These are phyloP conservation scores for Aaosphaeria pasadenensis DNA, from an alignment of 2,329 filamentous ascomycete genomes.

Conservation along the genomic window DNA sequence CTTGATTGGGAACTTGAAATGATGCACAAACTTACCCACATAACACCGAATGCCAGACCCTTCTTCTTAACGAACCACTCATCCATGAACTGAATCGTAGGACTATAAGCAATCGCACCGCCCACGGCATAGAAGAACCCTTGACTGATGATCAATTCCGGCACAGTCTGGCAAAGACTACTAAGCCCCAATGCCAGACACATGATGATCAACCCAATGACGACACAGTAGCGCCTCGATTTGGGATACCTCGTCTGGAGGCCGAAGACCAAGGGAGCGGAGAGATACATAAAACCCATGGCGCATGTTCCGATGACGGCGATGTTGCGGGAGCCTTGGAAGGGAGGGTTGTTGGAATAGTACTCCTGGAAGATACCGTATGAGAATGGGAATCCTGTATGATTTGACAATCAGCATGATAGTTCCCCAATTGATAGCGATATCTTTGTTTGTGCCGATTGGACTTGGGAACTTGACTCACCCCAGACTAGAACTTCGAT, in stretches of 20 bases:
- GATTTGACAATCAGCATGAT: conserved; percentile 3
- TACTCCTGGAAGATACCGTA: conserved; percentile 59
- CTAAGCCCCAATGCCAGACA: conserved; percentile 33
- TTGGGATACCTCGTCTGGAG: conserved; percentile 32
- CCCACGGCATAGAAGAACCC: conserved; percentile 61
- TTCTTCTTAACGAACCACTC: conserved; percentile 61
- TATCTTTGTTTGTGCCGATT: neutral
- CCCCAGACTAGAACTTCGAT: conserved; percentile 53
- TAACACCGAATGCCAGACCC: conserved; percentile 61
- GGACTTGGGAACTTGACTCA: conserved; percentile 4
- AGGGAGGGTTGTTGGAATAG: conserved; percentile 27
- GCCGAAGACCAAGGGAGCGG: conserved; percentile 39
- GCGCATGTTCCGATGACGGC: conserved; percentile 62
- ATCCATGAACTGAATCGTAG: conserved; percentile 58
- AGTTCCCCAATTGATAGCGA: neutral
- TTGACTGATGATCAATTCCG: conserved; percentile 58
- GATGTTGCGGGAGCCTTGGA: conserved; percentile 28
- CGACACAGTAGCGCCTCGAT: conserved; percentile 24
- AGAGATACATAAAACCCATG: conserved; percentile 51
- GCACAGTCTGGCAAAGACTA: conserved; percentile 53
- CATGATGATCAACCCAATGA: conserved; percentile 36
- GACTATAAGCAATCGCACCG: conserved; percentile 54
- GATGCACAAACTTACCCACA: conserved; percentile 50
- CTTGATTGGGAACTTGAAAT: neutral
- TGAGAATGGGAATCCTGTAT: conserved; percentile 61